A percentile compares a stretch with the other conserved stretches of the same genome.
These are phyloP conservation scores for Phytophthora citricola DNA, from an alignment of 352 stramenopile species.

Conservation along the genomic window DNA sequence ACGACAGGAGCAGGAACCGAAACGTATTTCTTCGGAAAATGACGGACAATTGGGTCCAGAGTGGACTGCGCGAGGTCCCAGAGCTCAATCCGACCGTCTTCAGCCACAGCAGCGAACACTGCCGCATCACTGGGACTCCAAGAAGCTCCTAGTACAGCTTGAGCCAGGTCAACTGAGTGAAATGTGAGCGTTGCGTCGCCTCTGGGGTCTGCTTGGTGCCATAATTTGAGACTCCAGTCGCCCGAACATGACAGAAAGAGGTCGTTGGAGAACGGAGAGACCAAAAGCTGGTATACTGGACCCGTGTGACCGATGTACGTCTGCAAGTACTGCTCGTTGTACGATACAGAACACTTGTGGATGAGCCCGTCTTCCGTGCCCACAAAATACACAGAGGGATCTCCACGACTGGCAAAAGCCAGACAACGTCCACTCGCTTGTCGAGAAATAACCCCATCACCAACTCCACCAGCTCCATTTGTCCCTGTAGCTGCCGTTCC, in stretches of 20 bases:
- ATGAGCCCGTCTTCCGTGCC: slow-evolving; percentile 93
- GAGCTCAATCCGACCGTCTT: slow-evolving; percentile 92
- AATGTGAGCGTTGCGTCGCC: slow-evolving; percentile 68
- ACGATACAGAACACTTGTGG: slow-evolving; percentile 93
- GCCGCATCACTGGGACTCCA: slow-evolving; percentile 88
- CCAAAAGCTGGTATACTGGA: slow-evolving; percentile 90
- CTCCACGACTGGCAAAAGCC: slow-evolving; percentile 78
- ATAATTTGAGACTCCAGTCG: slow-evolving; percentile 92
- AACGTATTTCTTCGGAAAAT: slow-evolving; percentile 71
- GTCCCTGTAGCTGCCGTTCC: slow-evolving; percentile 54
- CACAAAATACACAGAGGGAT: slow-evolving; percentile 90
- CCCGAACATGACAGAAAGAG: slow-evolving; percentile 90
- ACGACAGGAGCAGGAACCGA: slow-evolving; percentile 10
- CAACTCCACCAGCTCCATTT: slow-evolving; percentile 20
- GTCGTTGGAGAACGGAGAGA: slow-evolving; percentile 86
- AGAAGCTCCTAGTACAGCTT: slow-evolving; percentile 84
- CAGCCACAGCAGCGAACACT: slow-evolving; percentile 86
- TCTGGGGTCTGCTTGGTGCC: slow-evolving; percentile 63
- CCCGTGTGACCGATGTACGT: slow-evolving; percentile 90
- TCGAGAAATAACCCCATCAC: slow-evolving; percentile 84
- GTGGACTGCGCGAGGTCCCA: slow-evolving; percentile 90
- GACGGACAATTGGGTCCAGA: slow-evolving; percentile 84
- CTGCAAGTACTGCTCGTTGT: slow-evolving; percentile 95
- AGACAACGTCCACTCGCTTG: slow-evolving; percentile 89
- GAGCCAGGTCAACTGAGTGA: slow-evolving; percentile 75